A percentile compares a stretch with the other conserved stretches of the same genome.
Conservation (phyloP, 1,284 basidiomycete genomes). For the Fistulina hepatica region DNA sequence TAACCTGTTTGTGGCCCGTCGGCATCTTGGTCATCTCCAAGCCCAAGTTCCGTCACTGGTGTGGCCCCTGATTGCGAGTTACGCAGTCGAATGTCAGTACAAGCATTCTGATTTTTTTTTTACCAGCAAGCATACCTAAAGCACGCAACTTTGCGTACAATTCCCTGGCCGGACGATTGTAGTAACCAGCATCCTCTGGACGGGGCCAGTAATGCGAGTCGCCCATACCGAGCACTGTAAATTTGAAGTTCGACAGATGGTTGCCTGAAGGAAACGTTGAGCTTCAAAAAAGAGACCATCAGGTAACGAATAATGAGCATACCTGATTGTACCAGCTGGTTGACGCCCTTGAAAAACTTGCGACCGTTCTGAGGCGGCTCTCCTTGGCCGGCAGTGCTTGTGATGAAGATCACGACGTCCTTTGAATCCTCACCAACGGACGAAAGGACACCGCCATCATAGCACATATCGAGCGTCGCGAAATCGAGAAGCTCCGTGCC, state of each 20-base stretch:
- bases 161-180: conserved; percentile 96
- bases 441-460: conserved; percentile 65
- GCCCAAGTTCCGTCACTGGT: conserved; percentile 64
- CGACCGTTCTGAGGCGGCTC: conserved; percentile 96
- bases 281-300: too few relatives aligned
- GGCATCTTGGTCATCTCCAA: conserved; percentile 96
- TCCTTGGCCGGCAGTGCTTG: conserved; percentile 97
- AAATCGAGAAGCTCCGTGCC: too few relatives aligned
- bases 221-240: conserved; percentile 89
- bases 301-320: too few relatives aligned
- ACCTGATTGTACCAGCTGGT: conserved; percentile 61
- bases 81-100: too few relatives aligned
- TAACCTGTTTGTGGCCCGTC: conserved; percentile 96
- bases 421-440: conserved; percentile 71
- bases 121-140: too few relatives aligned
- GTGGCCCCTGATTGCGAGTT: too few relatives aligned
- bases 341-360: conserved; percentile 79
- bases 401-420: conserved; percentile 82
- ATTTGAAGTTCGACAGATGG: conserved; percentile 56
- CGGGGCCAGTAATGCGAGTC: conserved; percentile 99
- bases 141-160: conserved; percentile 70
- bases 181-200: conserved; percentile 91
- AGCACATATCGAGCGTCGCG: too few relatives aligned
- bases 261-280: conserved; percentile 41
- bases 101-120: too few relatives aligned